Conservation (phyloP, 176 grass and related monocot species). For the Rhynchospora breviuscula region DNA sequence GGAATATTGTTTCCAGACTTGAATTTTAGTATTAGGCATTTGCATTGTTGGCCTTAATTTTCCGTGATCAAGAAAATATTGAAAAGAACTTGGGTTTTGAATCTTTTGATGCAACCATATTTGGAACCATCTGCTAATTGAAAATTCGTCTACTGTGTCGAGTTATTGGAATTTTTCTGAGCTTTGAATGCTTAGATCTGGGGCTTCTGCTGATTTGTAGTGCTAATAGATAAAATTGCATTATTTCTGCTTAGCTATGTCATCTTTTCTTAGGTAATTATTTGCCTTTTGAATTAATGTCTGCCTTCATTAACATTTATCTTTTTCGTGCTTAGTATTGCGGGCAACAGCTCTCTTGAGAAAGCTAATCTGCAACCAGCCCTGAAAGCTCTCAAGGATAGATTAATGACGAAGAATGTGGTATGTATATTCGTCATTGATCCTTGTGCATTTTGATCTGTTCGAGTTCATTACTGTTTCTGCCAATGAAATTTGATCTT, state of each 20-base stretch:
- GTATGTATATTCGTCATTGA: conserved; percentile 41
- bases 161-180: neutral
- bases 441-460: conserved; percentile 8
- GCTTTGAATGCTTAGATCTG: neutral
- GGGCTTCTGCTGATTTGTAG: neutral
- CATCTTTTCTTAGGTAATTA: neutral
- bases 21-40: neutral
- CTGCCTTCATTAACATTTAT: neutral
- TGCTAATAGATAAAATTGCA: neutral
- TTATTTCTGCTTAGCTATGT: neutral
- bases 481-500: neutral
- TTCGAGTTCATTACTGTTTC: conserved; percentile 8
- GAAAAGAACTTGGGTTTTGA: neutral
- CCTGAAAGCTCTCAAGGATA: conserved; percentile 90
- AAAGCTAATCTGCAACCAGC: conserved; percentile 77
- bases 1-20: neutral
- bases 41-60: neutral
- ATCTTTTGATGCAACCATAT: neutral
- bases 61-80: neutral
- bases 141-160: neutral
- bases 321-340: conserved; percentile 55
- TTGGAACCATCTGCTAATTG: neutral
- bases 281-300: neutral
- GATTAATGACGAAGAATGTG: conserved; percentile 91
- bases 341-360: conserved; percentile 66